Percentiles rank a stretch among this genome's conserved stretches.
Conservation (phyloP, 805 yeast genomes). For the Barnettozyma californica region DNA sequence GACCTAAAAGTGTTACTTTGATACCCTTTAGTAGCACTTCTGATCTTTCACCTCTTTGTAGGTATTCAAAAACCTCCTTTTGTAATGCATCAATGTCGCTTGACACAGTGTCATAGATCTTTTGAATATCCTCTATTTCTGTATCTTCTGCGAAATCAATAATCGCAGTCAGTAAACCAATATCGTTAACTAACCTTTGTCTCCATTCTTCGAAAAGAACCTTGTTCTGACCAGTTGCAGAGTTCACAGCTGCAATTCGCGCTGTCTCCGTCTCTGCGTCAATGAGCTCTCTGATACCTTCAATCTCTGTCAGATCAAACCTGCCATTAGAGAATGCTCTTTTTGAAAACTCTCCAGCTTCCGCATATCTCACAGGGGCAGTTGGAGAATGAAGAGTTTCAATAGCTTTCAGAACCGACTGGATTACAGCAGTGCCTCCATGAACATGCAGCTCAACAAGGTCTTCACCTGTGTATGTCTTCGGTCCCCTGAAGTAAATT, state of each 20-base stretch:
- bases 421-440: slow-evolving; percentile 86
- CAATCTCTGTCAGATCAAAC: slow-evolving; percentile 83
- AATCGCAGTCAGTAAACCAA: slow-evolving; percentile 78
- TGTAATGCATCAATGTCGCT: slow-evolving; percentile 36
- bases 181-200: slow-evolving; percentile 49
- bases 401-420: slow-evolving; percentile 62
- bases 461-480: slow-evolving; percentile 91
- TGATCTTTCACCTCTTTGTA: slow-evolving; percentile 45
- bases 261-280: slow-evolving; percentile 94
- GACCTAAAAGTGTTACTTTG: slow-evolving; percentile 70
- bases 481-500: slow-evolving; percentile 64
- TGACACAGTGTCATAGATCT: slow-evolving; percentile 47
- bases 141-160: slow-evolving; percentile 96
- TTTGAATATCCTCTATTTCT: slow-evolving; percentile 61
- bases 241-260: slow-evolving; percentile 64
- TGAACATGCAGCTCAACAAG: slow-evolving; percentile 84
- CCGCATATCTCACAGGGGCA: slow-evolving; percentile 67
- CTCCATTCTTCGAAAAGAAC: slow-evolving; percentile 62
- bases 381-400: slow-evolving; percentile 42
- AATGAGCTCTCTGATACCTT: slow-evolving; percentile 82
- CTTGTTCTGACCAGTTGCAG: slow-evolving; percentile 67
- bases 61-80: slow-evolving; percentile 37
- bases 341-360: slow-evolving; percentile 86
- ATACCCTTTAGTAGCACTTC: slow-evolving; percentile 71
- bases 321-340: slow-evolving; percentile 83